A percentile compares a stretch with the other conserved stretches of the same genome.
Conservation (phyloP, 441 rosid species). For the Erodium texanum region DNA sequence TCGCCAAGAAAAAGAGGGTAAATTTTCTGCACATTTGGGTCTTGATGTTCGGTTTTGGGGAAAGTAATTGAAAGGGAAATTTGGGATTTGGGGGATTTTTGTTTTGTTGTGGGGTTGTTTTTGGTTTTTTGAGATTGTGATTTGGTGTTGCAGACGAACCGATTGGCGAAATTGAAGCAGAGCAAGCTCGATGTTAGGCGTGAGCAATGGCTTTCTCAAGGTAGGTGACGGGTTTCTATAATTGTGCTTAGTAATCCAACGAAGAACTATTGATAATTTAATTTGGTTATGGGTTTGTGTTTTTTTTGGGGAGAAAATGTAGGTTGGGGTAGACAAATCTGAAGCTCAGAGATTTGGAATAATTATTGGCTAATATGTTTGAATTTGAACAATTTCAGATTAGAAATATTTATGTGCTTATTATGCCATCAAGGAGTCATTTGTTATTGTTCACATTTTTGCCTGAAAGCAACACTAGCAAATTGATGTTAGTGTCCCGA, state of each 20-base stretch:
- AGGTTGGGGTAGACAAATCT: neutral
- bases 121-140: neutral
- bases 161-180: slow-evolving; percentile 41
- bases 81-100: neutral
- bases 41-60: neutral
- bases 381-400: neutral
- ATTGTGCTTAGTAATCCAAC: no score
- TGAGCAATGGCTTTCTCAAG: slow-evolving; percentile 50
- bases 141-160: slow-evolving; percentile 27
- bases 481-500: no score
- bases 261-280: neutral
- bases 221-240: slow-evolving; percentile 5
- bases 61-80: neutral
- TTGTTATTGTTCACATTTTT: neutral
- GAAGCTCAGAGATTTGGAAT: neutral
- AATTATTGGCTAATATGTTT: neutral
- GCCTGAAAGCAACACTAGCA: neutral
- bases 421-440: neutral
- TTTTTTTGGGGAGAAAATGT: neutral
- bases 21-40: neutral
- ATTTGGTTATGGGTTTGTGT: neutral
- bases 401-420: neutral
- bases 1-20: slow-evolving; percentile 40
- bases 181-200: slow-evolving; percentile 46
- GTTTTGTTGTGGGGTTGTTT: neutral